Evolutionary conservation across 2,329 filamentous ascomycete species (phyloP).

Genomic region (Leptodontidium sp.): DNA sequence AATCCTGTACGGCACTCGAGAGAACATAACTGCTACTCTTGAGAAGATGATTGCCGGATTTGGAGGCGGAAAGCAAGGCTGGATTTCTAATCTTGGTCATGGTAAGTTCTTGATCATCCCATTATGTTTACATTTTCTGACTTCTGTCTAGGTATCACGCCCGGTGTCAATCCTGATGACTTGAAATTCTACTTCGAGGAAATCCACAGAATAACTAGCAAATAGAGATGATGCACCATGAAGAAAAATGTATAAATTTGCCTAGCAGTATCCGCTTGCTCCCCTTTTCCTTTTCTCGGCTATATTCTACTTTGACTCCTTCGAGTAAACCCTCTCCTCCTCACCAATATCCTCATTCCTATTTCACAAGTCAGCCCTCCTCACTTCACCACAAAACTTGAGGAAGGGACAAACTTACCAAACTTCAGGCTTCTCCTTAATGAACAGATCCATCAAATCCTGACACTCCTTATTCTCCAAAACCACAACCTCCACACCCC

Average conservation of each 20-base stretch:
- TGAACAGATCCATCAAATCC: constrained; percentile 75
- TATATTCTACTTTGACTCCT: constrained; percentile 41
- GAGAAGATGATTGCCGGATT: constrained; percentile 90
- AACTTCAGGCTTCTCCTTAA: constrained; percentile 73
- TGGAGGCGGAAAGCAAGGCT: constrained; percentile 80
- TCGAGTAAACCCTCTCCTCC: constrained; percentile 53
- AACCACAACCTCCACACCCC: constrained; percentile 78
- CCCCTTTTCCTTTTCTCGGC: not conserved
- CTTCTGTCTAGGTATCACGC: constrained; percentile 77
- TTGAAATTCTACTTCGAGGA: constrained; percentile 94
- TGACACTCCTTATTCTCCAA: constrained; percentile 71
- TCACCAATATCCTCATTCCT: constrained; percentile 69
- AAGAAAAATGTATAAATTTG: constrained; percentile 6
- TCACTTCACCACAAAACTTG: constrained; percentile 1
- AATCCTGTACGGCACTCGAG: constrained; percentile 84
- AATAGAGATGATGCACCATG: constrained; percentile 25
- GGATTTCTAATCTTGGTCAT: constrained; percentile 97
- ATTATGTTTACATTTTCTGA: not conserved
- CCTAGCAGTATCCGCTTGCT: not conserved
- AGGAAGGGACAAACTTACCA: constrained; percentile 58
- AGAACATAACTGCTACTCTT: constrained; percentile 83
- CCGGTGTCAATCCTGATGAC: constrained; percentile 91
- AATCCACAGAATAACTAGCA: constrained; percentile 74
- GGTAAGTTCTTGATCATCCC: constrained; percentile 64
- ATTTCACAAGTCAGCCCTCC: constrained; percentile 17